Base-by-base conservation (phyloP, 2,329 filamentous ascomycete genomes). In the Colletotrichum tamarilloi region DNA sequence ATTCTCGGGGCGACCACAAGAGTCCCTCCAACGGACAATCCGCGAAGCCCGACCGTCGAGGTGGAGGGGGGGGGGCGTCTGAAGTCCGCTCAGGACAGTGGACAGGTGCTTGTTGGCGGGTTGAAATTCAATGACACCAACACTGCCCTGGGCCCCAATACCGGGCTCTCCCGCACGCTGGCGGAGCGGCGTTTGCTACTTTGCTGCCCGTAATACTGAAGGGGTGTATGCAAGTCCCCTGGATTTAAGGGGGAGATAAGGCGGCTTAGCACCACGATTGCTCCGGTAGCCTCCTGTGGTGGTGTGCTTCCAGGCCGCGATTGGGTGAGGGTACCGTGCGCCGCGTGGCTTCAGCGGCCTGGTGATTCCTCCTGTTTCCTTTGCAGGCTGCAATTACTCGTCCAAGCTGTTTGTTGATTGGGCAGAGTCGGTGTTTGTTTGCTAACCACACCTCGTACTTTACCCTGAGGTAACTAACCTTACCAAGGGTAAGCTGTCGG, bases 21-120 rank as follows among this genome's bases (percentile, higher is more conserved):
- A 73, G 60, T 70, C 67, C 66, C 70, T 73, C 55, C 60, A 73
- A 73, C 70, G 70, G 70, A 65, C 42, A 62, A 60, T 73, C 67
- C 56, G 56, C 67, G 26, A 67, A 64, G 70, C 55, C 70, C 70
- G 70, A 73, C 70, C 59, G 70, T 32, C 32, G 32, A 32, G 19
- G 63, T 52, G 42, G 59, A 28, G 71, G 26, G 16, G 32, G 14
- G 19, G 28, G 53, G 66, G 38, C 46, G 59, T 12, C 52, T 42
- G 32, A 57, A 57, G 62, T 65, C 62, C 62, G 62, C 62, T 42
- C 32, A 56, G 62, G 46, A 8, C 28, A 49, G 52, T 42, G 14
- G 38, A 42, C 38, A 38, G 35, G 14, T 22, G 67, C 38, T 35
- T 32, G 26, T 19, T 42, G 6, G 38, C 38, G 5, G 38, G 38